Percentiles rank a stretch among this genome's conserved stretches.
Evolutionary conservation across 371 early-diverging fungal species (phyloP).

Genomic region (Saksenaea vasiformis): DNA sequence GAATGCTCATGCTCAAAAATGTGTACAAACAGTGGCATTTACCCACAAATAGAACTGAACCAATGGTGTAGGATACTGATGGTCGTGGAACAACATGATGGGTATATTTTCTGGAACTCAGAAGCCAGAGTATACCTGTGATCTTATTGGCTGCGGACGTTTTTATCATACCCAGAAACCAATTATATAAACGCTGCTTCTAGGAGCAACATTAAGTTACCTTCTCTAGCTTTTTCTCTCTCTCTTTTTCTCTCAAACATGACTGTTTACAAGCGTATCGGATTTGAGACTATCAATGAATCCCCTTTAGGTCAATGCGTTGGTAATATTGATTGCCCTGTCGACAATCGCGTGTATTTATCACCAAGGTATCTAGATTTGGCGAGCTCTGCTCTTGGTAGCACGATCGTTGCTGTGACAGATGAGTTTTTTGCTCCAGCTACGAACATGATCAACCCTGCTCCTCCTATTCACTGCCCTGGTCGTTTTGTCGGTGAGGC

Average conservation of each 20-base stretch:
- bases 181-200: not conserved
- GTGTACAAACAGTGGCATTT: too few species aligned
- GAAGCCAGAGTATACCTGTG: too few species aligned
- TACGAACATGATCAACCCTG: conserved; percentile 73
- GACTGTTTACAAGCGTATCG: conserved; percentile 33
- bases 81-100: too few species aligned
- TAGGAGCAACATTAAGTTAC: not conserved
- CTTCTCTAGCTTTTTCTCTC: not conserved
- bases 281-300: conserved; percentile 29
- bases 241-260: conserved; percentile 13
- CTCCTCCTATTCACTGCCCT: conserved; percentile 69
- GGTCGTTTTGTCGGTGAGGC: conserved; percentile 57
- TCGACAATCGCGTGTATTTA: not conserved
- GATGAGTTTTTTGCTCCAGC: conserved; percentile 91
- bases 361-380: conserved; percentile 55
- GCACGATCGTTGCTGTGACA: conserved; percentile 73
- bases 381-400: conserved; percentile 73
- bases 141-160: too few species aligned
- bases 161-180: too few species aligned
- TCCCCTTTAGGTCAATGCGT: conserved; percentile 36
- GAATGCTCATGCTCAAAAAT: too few species aligned
- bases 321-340: conserved; percentile 20
- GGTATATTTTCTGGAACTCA: too few species aligned
- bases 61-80: too few species aligned
- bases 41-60: too few species aligned